Conservation (phyloP, 1,284 basidiomycete species). For the Takashimella tepidaria region DNA sequence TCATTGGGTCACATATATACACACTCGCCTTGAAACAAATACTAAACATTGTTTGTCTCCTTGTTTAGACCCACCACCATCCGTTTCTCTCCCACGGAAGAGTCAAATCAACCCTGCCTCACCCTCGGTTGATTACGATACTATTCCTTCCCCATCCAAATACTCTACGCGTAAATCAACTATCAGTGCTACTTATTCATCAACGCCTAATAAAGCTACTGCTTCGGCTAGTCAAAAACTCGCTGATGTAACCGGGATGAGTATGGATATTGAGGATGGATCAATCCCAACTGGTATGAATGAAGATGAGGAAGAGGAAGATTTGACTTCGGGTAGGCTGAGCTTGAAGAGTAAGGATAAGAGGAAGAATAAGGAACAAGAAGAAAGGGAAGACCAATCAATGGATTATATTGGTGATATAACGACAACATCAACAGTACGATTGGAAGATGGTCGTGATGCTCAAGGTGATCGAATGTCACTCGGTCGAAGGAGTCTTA, state of each 20-base stretch:
- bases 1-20: no score
- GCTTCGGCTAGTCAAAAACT: background rate
- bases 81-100: conserved; percentile 17
- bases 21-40: background rate
- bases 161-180: conserved; percentile 8
- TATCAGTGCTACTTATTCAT: conserved; percentile 10
- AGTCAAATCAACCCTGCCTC: conserved; percentile 17
- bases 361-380: background rate
- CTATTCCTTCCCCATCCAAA: conserved; percentile 20
- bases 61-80: conserved; percentile 22
- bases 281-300: background rate
- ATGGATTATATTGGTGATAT: background rate
- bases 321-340: conserved; percentile 15
- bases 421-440: background rate
- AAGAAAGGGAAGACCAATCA: background rate
- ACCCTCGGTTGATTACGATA: conserved; percentile 21
- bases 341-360: conserved; percentile 5
- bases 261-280: background rate
- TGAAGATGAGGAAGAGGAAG: conserved; percentile 2
- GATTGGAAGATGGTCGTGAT: background rate
- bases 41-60: background rate
- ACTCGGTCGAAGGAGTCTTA: background rate
- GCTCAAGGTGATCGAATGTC: background rate
- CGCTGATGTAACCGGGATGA: background rate
- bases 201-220: conserved; percentile 10